phyloP scores from a whole-genome alignment of 2,329 filamentous ascomycete genomes.

The Alternaria brassicae region DNA sequence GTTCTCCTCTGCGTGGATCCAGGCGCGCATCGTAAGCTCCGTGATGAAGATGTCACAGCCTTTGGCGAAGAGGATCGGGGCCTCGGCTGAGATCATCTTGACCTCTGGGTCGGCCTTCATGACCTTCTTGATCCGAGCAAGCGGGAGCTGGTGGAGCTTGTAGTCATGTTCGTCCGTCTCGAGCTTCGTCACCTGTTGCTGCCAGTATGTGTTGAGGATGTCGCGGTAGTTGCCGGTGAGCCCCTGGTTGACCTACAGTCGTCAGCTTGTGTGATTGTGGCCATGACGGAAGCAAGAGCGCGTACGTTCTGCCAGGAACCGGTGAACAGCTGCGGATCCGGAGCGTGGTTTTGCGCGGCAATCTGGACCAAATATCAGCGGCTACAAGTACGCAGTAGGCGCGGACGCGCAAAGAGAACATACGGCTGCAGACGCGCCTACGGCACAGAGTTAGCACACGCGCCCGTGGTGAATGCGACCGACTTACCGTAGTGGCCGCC shows the following conservation, averaged over 20 bases:
- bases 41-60: slow-evolving; percentile 99
- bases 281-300: not conserved
- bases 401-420: slow-evolving; percentile 44
- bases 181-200: slow-evolving; percentile 94
- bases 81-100: slow-evolving; percentile 99
- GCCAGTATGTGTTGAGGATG: slow-evolving; percentile 98
- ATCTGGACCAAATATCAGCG: slow-evolving; percentile 66
- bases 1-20: slow-evolving; percentile 99
- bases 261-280: slow-evolving; percentile 30
- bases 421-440: slow-evolving; percentile 74
- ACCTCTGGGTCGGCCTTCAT: slow-evolving; percentile 99
- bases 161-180: slow-evolving; percentile 97
- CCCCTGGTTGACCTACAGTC: slow-evolving; percentile 84
- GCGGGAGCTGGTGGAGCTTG: slow-evolving; percentile 94
- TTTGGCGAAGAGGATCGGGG: slow-evolving; percentile 96
- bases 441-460: slow-evolving; percentile 27
- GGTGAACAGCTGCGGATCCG: slow-evolving; percentile 88
- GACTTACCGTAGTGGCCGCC: slow-evolving; percentile 60
- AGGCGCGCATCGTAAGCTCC: slow-evolving; percentile 97
- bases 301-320: slow-evolving; percentile 92
- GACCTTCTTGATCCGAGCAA: slow-evolving; percentile 99
- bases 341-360: slow-evolving; percentile 84
- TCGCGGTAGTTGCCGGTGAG: slow-evolving; percentile 92
- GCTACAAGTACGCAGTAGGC: slow-evolving; percentile 13
- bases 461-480: slow-evolving; percentile 12